Base-by-base conservation (phyloP, 768 basidiomycete genomes). In the Tricholoma terreum region DNA sequence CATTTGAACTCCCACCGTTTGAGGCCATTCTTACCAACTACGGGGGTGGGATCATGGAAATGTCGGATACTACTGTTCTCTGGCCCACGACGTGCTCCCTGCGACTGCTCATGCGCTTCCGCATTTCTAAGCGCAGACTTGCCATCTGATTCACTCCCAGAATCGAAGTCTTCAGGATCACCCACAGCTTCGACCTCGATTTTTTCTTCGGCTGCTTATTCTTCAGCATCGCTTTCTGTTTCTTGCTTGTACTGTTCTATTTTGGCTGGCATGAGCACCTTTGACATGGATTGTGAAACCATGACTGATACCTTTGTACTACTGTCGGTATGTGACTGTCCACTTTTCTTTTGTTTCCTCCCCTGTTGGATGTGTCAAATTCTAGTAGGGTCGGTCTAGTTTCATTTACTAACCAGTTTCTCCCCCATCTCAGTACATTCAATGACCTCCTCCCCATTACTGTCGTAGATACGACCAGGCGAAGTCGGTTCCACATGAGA, bases 1-100 rank as follows among this genome's bases (percentile, higher is more conserved):
- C 66, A 67, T n/a, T 30, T 4, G 49, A 67, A 67, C 31, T 65
- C 48, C 64, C 61, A 67, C 27, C 56, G 19, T 12, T 52, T 58
- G 5, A 52, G 6, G 11, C 62, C 61, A 4, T 21, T 27, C 9
- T n/a, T n/a, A 15, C 59, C 56, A 2, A 33, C 10, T 2, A 52
- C 52, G 6, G 64, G 48, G 1, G 40, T 30, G 15, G 62, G 66
- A 12, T 60, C 58, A 30, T 58, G 56, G 34, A 65, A 67, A 27
- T 62, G 50, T 49, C 55, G 53, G 53, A 65, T 58, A 45, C 62
- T 65, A 0, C 11, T 43, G 50, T 67, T 67, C 8, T n/a, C 34
- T 22, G 66, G 66, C 6, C 66, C 64, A 42, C 61, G 61, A 17
- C 60, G 59, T 12, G 62, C 55, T 9, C 42, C 55, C n/a, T 48